Conservation (phyloP, 1,284 basidiomycete species). For the Rhodotorula mucilaginosa region DNA sequence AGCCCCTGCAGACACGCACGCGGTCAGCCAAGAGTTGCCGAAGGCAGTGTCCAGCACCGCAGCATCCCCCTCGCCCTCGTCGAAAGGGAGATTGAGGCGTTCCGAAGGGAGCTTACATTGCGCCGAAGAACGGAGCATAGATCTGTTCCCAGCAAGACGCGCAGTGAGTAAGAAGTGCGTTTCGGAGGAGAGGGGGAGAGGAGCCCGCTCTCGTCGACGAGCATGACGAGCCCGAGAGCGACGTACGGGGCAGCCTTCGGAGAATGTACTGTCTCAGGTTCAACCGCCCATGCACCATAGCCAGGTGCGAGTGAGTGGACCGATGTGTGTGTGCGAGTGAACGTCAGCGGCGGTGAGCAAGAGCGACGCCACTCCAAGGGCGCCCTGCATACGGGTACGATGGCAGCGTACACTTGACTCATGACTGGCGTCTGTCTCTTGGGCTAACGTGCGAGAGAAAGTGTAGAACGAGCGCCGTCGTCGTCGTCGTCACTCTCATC, state of each 20-base stretch:
- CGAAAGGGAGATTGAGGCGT: no score
- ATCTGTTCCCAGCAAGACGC: slow-evolving; percentile 2
- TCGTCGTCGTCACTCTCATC: no score
- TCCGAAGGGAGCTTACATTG: slow-evolving; percentile 63
- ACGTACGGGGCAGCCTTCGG: slow-evolving; percentile 33
- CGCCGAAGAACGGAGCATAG: slow-evolving; percentile 80
- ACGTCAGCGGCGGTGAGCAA: no score
- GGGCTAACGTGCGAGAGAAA: no score
- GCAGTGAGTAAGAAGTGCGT: neutral
- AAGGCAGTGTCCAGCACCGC: neutral
- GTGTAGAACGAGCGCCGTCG: no score
- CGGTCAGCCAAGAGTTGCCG: neutral
- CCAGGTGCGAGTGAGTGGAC: neutral
- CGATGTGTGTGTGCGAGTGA: slow-evolving; percentile 1
- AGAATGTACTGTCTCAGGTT: slow-evolving; percentile 16
- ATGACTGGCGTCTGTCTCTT: no score
- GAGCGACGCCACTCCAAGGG: no score
- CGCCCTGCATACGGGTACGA: no score
- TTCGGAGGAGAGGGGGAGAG: neutral
- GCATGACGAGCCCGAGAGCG: neutral
- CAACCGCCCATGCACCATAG: no score
- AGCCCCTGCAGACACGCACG: slow-evolving; percentile 60
- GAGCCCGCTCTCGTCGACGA: neutral
- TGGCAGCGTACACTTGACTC: no score
- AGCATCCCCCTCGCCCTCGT: neutral